Conservation (phyloP, 306 rosid genomes). For the Abrus precatorius region DNA sequence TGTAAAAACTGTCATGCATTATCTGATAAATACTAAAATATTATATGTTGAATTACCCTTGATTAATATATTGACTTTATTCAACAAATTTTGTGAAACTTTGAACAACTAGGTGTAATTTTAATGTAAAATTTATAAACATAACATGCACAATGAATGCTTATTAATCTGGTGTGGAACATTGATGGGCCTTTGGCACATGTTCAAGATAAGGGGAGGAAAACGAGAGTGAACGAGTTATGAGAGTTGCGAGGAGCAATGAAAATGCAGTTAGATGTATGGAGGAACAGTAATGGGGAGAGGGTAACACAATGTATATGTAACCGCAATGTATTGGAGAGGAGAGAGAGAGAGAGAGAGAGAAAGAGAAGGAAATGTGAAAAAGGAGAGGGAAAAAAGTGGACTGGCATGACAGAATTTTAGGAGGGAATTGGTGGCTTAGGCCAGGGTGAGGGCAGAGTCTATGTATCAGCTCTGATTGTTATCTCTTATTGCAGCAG, state of each 20-base stretch:
- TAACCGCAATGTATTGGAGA: neutral
- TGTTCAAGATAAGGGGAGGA: neutral
- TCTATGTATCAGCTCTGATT: too few relatives aligned
- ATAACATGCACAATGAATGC: neutral
- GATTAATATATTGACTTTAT: neutral
- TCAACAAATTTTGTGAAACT: neutral
- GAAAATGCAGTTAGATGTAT: neutral
- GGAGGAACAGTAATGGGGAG: neutral
- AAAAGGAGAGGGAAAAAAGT: too few relatives aligned
- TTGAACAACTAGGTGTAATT: neutral
- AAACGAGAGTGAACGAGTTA: neutral
- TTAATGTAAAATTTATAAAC: neutral
- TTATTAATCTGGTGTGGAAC: neutral
- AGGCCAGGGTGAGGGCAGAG: neutral
- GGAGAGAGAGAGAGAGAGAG: neutral
- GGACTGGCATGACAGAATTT: neutral
- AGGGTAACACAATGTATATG: neutral
- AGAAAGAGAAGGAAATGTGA: neutral
- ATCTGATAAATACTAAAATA: conserved; percentile 2
- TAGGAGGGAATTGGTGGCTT: neutral
- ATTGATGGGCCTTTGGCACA: neutral
- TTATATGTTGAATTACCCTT: neutral
- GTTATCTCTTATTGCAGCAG: neutral
- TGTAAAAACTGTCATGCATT: neutral
- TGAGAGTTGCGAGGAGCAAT: neutral